Conservation (phyloP, 805 yeast genomes). For the Jamesozyma gamospora region DNA sequence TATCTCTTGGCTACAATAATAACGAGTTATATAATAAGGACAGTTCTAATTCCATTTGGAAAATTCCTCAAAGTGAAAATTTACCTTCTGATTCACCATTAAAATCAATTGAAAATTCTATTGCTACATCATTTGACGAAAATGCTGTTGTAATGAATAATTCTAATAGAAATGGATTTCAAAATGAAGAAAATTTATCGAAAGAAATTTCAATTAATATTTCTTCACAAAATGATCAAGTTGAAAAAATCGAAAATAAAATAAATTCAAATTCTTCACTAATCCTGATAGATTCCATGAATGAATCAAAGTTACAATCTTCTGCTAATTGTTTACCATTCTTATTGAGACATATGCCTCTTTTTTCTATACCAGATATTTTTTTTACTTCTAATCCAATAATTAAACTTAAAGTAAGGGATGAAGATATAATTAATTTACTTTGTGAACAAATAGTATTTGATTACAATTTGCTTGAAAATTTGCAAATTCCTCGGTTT, state of each 20-base stretch:
- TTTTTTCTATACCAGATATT: constrained; percentile 48
- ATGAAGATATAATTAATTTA: constrained; percentile 20
- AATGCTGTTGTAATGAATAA: background rate
- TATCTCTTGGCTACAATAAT: constrained; percentile 3
- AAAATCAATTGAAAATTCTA: constrained; percentile 9
- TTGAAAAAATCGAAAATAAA: constrained; percentile 1
- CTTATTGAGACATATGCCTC: constrained; percentile 52
- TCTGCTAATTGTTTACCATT: constrained; percentile 58
- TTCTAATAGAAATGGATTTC: background rate
- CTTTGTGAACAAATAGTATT: constrained; percentile 25
- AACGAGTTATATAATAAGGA: constrained; percentile 13
- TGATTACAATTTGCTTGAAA: constrained; percentile 39
- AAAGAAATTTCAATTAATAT: too few species aligned
- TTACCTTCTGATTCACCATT: constrained; percentile 15
- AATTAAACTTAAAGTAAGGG: constrained; percentile 8
- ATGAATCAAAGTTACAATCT: background rate
- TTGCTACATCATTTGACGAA: constrained; percentile 3
- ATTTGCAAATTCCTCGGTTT: constrained; percentile 47
- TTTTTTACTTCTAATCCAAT: constrained; percentile 28
- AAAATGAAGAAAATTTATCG: too few species aligned
- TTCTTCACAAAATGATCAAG: background rate
- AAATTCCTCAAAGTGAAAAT: constrained; percentile 13
- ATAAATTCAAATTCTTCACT: too few species aligned
- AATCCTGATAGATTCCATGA: background rate
- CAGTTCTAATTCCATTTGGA: constrained; percentile 21